A percentile compares a stretch with the other conserved stretches of the same genome.
phyloP scores from a whole-genome alignment of 257 asterid species.

The Leonotis leonurus region DNA sequence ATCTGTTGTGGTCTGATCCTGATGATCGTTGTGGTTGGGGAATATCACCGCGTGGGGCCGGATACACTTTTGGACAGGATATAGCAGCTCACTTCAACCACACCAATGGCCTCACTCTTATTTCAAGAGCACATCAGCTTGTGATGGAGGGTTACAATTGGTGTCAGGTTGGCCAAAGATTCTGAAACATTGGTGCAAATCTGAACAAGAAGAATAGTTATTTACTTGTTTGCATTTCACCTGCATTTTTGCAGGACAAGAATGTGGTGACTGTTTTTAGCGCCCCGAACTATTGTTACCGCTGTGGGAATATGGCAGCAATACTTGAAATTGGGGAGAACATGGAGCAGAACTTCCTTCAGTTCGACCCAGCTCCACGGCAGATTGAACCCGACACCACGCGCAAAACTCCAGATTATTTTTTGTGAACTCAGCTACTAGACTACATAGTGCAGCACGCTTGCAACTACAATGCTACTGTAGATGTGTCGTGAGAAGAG shows the following conservation, averaged over 20 bases:
- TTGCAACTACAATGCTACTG: conserved; percentile 36
- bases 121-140: conserved; percentile 98
- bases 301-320: conserved; percentile 99
- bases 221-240: neutral
- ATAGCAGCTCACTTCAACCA: conserved; percentile 94
- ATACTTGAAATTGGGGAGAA: conserved; percentile 92
- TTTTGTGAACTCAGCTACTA: conserved; percentile 51
- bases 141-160: conserved; percentile 99
- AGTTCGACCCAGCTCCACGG: conserved; percentile 95
- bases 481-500: conserved; percentile 60
- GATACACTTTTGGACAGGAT: conserved; percentile 98
- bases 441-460: conserved; percentile 21
- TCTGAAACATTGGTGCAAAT: too few species aligned
- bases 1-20: conserved; percentile 96
- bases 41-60: conserved; percentile 97
- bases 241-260: conserved; percentile 61
- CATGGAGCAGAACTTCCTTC: conserved; percentile 97
- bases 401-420: conserved; percentile 96
- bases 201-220: too few species aligned
- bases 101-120: conserved; percentile 87
- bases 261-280: conserved; percentile 95
- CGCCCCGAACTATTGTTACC: conserved; percentile 96
- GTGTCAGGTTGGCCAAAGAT: conserved; percentile 84
- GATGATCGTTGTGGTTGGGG: conserved; percentile 99
- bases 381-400: conserved; percentile 97